Conservation (phyloP, 768 basidiomycete genomes). For the Saitozyma sp. region DNA sequence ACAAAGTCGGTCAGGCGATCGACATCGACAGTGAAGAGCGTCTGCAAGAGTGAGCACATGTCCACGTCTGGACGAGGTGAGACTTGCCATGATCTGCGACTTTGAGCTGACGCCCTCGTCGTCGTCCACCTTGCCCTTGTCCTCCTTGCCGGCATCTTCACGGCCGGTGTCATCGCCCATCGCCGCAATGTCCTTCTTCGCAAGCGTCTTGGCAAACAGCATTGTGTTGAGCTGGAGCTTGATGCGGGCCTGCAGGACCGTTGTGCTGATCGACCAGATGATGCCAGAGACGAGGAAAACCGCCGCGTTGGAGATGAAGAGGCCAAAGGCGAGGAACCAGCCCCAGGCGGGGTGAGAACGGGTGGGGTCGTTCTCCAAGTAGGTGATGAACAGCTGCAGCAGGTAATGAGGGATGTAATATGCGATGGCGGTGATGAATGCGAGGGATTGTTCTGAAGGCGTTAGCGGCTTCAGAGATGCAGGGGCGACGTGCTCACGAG, state of each 20-base stretch:
- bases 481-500: constrained; percentile 32
- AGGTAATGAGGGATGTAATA: constrained; percentile 61
- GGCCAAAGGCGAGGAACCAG: constrained; percentile 61
- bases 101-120: constrained; percentile 61
- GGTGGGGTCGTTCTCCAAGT: constrained; percentile 65
- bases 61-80: background rate
- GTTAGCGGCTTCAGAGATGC: background rate
- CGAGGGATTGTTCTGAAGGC: constrained; percentile 37
- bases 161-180: constrained; percentile 23
- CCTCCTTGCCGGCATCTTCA: constrained; percentile 53
- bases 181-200: constrained; percentile 74
- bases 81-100: constrained; percentile 70
- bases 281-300: constrained; percentile 54
- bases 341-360: constrained; percentile 67
- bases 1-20: constrained; percentile 81
- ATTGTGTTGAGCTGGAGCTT: constrained; percentile 78
- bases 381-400: constrained; percentile 62
- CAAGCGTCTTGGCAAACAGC: constrained; percentile 79
- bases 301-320: constrained; percentile 46
- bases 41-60: constrained; percentile 46
- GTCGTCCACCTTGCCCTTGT: constrained; percentile 62
- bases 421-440: constrained; percentile 42
- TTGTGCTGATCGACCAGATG: constrained; percentile 56
- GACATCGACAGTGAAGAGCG: constrained; percentile 91
- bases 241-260: constrained; percentile 68